These are phyloP conservation scores for Eucalyptus grandis DNA, from an alignment of 345 rosid genomes.

Conservation along the genomic window DNA sequence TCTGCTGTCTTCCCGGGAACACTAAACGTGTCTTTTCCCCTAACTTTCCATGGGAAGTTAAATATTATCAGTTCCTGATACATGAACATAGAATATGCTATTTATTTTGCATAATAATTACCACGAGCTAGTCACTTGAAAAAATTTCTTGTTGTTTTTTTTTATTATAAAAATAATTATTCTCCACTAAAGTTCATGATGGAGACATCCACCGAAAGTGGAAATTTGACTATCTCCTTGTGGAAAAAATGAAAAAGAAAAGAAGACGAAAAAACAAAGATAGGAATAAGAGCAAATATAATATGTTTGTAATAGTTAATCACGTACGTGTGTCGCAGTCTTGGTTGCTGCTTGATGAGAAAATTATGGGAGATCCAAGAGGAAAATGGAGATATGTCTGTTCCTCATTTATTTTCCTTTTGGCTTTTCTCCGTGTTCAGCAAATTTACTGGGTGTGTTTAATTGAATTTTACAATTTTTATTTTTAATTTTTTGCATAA, in stretches of 20 bases:
- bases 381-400: not conserved
- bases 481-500: not conserved
- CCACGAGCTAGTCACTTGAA: not conserved
- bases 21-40: not conserved
- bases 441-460: not conserved
- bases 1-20: not conserved
- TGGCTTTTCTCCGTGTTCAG: not conserved
- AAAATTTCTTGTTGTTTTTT: not conserved
- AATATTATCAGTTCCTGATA: not conserved
- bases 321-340: not conserved
- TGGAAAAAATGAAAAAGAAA: not conserved
- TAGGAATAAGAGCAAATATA: not conserved
- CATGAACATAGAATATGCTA: not conserved
- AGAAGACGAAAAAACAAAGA: not conserved
- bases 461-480: not conserved
- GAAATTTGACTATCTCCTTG: not conserved
- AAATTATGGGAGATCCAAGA: not conserved
- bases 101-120: not conserved
- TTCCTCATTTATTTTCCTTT: not conserved
- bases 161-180: not conserved
- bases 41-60: not conserved
- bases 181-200: not conserved
- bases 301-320: not conserved
- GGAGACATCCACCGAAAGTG: not conserved
- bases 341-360: not conserved